Evolutionary conservation across 306 rosid genomes (phyloP), one percentile per base, ranked within the genome.

Genomic region (Lathyrus sativus): DNA sequence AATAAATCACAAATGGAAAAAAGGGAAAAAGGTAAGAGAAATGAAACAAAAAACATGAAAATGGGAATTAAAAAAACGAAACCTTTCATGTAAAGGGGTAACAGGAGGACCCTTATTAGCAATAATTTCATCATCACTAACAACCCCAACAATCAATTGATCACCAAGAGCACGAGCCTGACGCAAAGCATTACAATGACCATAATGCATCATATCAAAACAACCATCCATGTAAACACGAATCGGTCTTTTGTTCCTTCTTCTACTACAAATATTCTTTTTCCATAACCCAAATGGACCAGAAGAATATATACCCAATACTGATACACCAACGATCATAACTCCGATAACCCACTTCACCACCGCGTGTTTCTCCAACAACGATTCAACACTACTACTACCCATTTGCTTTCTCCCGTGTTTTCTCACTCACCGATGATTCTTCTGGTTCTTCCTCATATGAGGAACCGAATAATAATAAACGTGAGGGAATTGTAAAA

Each of bases 71-170:
- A 1, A 45, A 53, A 82, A 79, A 37, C 9, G 79, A 64, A 33
- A 92, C 85, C 74, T 90, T 81, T 83, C 89, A 56, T 79, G 83
- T 78, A 82, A 83, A 71, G 95, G 99, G 63, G 92, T 91, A 76
- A 95, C 99, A 0, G 99, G 99, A n/a, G 99, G 99, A 13, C 99
- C 99, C 75, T 95, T 95, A 76, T 95, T 91, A 48, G 92, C 92
- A 46, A 89, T 45, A 67, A 95, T 95, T 78, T 95, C 99, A 61
- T 86, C 96, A 18, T 95, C 99, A 35, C 96, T 88, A 11, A 95
- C 97, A 80, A 95, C 91, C 4, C 99, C 99, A 8, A 95, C 99
- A 54, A 95, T 79, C 50, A 95, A 79, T 73, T 91, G 88, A 51
- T 95, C 99, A 17, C 99, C 99, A 45, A 95, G 80, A 43, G 95